Conservation (phyloP, 2,329 filamentous ascomycete species). For the Colletotrichum orchidophilum region DNA sequence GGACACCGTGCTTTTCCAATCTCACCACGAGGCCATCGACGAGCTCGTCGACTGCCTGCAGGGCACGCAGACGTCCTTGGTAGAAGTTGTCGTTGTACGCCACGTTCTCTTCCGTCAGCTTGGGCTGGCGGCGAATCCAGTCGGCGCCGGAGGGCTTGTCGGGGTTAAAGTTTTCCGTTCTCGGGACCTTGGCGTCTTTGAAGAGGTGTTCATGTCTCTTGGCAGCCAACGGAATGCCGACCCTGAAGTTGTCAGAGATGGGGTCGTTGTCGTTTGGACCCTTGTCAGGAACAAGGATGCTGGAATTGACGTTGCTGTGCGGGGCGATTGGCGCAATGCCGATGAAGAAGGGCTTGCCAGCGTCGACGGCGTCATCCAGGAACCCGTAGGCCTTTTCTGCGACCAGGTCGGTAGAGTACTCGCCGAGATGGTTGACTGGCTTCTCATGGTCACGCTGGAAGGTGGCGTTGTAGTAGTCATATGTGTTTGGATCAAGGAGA, state of each 20-base stretch:
- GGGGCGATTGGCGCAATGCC: conserved; percentile 58
- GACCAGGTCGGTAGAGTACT: conserved; percentile 65
- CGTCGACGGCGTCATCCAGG: conserved; percentile 67
- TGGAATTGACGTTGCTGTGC: conserved; percentile 42
- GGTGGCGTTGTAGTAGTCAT: conserved; percentile 72
- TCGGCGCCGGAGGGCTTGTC: conserved; percentile 49
- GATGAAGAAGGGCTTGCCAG: conserved; percentile 64
- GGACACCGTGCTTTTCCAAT: conserved; percentile 42
- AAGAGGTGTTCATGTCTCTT: conserved; percentile 70
- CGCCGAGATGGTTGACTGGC: conserved; percentile 50
- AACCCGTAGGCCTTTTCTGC: conserved; percentile 67
- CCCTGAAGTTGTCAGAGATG: conserved; percentile 54
- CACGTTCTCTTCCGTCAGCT: conserved; percentile 42
- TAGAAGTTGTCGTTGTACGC: conserved; percentile 51
- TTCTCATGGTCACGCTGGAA: conserved; percentile 67
- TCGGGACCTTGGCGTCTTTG: conserved; percentile 64
- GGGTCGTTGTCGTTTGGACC: conserved; percentile 64
- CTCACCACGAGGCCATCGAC: conserved; percentile 49
- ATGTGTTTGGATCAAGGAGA: conserved; percentile 73
- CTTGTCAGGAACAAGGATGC: conserved; percentile 59
- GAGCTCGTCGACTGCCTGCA: conserved; percentile 58
- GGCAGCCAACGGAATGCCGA: conserved; percentile 44
- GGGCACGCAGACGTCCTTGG: conserved; percentile 50
- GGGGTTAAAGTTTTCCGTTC: conserved; percentile 75
- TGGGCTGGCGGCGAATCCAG: conserved; percentile 53